phyloP scores from a whole-genome alignment of 352 stramenopile genomes.

The Pythium oligandrum region DNA sequence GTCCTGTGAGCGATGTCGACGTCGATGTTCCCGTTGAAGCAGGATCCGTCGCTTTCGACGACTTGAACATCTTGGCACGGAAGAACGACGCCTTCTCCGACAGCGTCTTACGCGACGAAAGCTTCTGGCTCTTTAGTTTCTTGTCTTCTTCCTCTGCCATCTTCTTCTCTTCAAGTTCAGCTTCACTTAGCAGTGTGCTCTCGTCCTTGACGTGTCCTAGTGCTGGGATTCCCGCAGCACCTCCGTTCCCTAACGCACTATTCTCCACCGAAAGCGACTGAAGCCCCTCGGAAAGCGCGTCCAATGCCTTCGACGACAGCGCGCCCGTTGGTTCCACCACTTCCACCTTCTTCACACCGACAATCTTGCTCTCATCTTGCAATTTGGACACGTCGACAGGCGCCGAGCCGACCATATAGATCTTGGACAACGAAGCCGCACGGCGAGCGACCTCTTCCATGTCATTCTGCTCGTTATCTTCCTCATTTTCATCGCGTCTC shows the following conservation, averaged over 20 bases:
- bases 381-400: slow-evolving; percentile 79
- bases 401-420: slow-evolving; percentile 77
- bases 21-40: slow-evolving; percentile 1
- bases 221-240: slow-evolving; percentile 1
- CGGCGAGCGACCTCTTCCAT: slow-evolving; percentile 53
- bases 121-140: slow-evolving; percentile 73
- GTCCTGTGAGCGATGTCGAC: background rate
- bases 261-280: slow-evolving; percentile 67
- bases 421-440: slow-evolving; percentile 74
- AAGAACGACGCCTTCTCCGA: slow-evolving; percentile 67
- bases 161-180: slow-evolving; percentile 80
- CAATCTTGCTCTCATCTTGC: slow-evolving; percentile 72
- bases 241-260: slow-evolving; percentile 16
- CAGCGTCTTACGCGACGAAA: slow-evolving; percentile 56
- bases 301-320: slow-evolving; percentile 69
- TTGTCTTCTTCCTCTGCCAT: slow-evolving; percentile 87
- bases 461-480: slow-evolving; percentile 21
- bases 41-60: background rate
- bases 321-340: slow-evolving; percentile 69
- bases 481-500: slow-evolving; percentile 5
- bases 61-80: slow-evolving; percentile 74
- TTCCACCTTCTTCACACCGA: slow-evolving; percentile 71
- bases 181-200: slow-evolving; percentile 57
- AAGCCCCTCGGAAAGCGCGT: slow-evolving; percentile 70
- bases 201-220: slow-evolving; percentile 13